A percentile compares a stretch with the other conserved stretches of the same genome.
phyloP scores from a whole-genome alignment of 1,284 basidiomycete genomes.

The Blastosporella zonata region DNA sequence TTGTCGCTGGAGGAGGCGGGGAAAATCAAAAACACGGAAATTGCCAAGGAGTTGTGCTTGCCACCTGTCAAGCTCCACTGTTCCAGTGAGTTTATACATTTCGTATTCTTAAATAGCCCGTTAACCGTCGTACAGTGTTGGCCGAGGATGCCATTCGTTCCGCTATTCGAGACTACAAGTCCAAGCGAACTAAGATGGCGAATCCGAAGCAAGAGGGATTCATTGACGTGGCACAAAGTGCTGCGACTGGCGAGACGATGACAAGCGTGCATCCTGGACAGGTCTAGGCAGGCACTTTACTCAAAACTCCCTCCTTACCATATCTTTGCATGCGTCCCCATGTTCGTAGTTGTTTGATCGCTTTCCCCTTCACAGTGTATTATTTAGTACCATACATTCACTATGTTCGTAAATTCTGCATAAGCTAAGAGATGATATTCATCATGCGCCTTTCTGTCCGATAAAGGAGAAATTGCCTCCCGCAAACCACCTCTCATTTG shows the following conservation, averaged over 20 bases:
- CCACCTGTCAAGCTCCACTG: constrained; percentile 97
- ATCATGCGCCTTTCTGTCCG: constrained; percentile 59
- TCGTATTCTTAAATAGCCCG: constrained; percentile 11
- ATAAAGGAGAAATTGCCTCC: constrained; percentile 81
- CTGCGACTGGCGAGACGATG: constrained; percentile 62
- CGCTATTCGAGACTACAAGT: constrained; percentile 89
- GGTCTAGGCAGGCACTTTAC: constrained; percentile 13
- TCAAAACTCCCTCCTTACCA: constrained; percentile 3
- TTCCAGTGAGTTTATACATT: constrained; percentile 56
- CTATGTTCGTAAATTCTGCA: constrained; percentile 1
- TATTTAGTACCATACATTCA: constrained; percentile 15
- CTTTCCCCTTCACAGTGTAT: constrained; percentile 15
- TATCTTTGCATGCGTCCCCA: constrained; percentile 2
- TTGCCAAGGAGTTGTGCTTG: constrained; percentile 93
- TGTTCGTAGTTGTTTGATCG: constrained; percentile 8
- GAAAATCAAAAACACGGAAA: constrained; percentile 98
- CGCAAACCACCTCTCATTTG: constrained; percentile 91
- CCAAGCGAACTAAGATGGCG: constrained; percentile 61
- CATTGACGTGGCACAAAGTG: constrained; percentile 76
- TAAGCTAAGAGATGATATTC: background rate
- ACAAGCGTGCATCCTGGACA: constrained; percentile 60
- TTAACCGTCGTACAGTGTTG: constrained; percentile 58
- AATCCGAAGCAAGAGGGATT: constrained; percentile 58
- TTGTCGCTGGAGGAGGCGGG: constrained; percentile 92
- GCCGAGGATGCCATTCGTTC: constrained; percentile 98